A percentile compares a stretch with the other conserved stretches of the same genome.
These are phyloP conservation scores for Lagenidium sp. DNA, from an alignment of 352 stramenopile species.

Conservation along the genomic window DNA sequence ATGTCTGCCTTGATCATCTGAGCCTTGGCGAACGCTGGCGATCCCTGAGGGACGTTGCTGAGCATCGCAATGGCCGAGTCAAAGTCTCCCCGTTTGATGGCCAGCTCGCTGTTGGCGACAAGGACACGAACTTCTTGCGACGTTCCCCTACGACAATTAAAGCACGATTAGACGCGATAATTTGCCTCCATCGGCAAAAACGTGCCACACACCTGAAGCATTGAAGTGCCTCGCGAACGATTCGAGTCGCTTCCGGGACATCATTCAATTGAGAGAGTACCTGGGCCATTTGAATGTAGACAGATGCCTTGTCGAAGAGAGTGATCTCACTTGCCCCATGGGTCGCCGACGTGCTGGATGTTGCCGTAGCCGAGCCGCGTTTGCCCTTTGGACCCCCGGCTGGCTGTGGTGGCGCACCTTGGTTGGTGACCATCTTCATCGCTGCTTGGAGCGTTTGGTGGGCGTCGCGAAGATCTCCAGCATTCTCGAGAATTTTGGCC, in stretches of 20 bases:
- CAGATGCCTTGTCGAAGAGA: slow-evolving; percentile 75
- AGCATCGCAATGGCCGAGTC: slow-evolving; percentile 87
- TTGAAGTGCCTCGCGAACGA: slow-evolving; percentile 60
- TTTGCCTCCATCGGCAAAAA: too few relatives aligned
- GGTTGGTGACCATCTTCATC: slow-evolving; percentile 48
- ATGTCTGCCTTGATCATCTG: slow-evolving; percentile 93
- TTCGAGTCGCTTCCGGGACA: slow-evolving; percentile 49
- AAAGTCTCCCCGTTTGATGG: slow-evolving; percentile 87
- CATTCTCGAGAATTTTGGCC: slow-evolving; percentile 69
- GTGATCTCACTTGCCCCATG: slow-evolving; percentile 22
- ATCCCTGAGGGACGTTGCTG: slow-evolving; percentile 68
- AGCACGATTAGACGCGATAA: too few relatives aligned
- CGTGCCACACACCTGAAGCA: slow-evolving; percentile 34
- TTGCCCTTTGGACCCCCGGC: slow-evolving; percentile 5
- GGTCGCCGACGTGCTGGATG: neutral
- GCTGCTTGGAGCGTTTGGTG: slow-evolving; percentile 67
- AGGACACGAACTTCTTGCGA: slow-evolving; percentile 88
- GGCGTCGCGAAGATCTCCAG: slow-evolving; percentile 73
- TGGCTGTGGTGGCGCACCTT: neutral
- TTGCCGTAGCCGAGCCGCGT: neutral
- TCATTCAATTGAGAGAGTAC: slow-evolving; percentile 76
- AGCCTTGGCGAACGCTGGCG: slow-evolving; percentile 74
- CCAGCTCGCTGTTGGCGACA: slow-evolving; percentile 86
- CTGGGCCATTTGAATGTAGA: slow-evolving; percentile 85
- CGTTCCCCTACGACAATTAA: slow-evolving; percentile 30